Evolutionary conservation across 148 eudicot species (phyloP), one percentile per base, ranked within the genome.

Genomic region (Vaccinium myrtillus): DNA sequence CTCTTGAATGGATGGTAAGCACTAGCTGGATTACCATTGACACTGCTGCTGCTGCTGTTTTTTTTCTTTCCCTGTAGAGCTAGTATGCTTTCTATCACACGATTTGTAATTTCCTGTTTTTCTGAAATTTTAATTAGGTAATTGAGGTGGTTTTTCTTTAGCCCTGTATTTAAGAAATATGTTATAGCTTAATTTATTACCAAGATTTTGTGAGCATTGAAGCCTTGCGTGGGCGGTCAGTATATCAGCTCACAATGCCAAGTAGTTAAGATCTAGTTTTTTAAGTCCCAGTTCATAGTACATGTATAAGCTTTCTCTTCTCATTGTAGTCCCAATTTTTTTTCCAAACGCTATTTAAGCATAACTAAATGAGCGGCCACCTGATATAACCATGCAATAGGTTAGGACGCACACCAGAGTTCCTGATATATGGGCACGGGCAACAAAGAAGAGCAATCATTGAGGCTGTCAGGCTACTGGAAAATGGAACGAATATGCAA

Each of bases 401-500:
- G 93, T 89, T 96, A 84, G 94, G 90, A 19, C 96, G 96, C 43
- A 93, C 97, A 15, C 86, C 98, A 85, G 98, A 94, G 19, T 96
- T 96, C 81, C 85, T 92, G 80, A 93, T 96, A 55, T 96, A 92
- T 87, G 99, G 99, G 85, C 95, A 96, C 87, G 98, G 97, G 71
- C 99, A 93, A 89, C 98, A 96, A 89, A 92, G 97, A 84, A 92
- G 91, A 90, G 99, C 98, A 80, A 90, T 96, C 63, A 89, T 93
- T 86, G 99, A 96, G 91, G 98, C 98, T 82, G 84, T 96, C 65
- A 94, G 99, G 78, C 83, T 96, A 75, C 86, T 87, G 77, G 95
- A 94, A 83, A 86, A 85, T 84, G 89, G 82, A 79, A 89, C 89
- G 76, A 89, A 69, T 48, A 81, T 25, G 76, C 82, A 87, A 74